Evolutionary conservation across 192 early-diverging fungal species (phyloP).

Genomic region (Backusella westeae): DNA sequence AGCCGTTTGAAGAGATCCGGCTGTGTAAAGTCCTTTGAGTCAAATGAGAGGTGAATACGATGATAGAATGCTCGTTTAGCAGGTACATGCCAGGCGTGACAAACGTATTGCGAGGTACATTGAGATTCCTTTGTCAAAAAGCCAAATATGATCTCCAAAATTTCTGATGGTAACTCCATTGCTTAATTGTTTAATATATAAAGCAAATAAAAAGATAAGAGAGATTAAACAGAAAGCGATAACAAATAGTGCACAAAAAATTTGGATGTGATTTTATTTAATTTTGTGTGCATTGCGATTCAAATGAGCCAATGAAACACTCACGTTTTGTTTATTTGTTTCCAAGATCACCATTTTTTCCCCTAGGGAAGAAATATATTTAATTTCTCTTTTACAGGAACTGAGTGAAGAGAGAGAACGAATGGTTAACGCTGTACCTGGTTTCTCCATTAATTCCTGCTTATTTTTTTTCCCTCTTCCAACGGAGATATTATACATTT

Average conservation of each 20-base stretch:
- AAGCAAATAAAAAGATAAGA: slow-evolving; percentile 7
- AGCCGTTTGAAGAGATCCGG: not conserved
- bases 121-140: not conserved
- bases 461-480: not conserved
- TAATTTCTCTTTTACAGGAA: not conserved
- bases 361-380: not conserved
- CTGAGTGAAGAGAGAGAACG: not conserved
- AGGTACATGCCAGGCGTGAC: not conserved
- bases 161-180: not conserved
- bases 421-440: not conserved
- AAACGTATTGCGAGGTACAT: not conserved
- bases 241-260: not conserved
- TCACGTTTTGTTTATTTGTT: not conserved
- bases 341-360: not conserved
- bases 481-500: not conserved
- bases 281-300: not conserved
- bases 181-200: not conserved
- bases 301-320: not conserved
- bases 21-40: not conserved
- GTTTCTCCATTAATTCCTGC: not conserved
- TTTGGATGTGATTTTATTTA: not conserved
- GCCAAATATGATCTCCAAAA: not conserved
- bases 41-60: not conserved
- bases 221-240: not conserved
- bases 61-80: not conserved